Evolutionary conservation across 495 filamentous ascomycete genomes (phyloP), one percentile per base, ranked within the genome.

Genomic region (Aspergillus haitiensis): DNA sequence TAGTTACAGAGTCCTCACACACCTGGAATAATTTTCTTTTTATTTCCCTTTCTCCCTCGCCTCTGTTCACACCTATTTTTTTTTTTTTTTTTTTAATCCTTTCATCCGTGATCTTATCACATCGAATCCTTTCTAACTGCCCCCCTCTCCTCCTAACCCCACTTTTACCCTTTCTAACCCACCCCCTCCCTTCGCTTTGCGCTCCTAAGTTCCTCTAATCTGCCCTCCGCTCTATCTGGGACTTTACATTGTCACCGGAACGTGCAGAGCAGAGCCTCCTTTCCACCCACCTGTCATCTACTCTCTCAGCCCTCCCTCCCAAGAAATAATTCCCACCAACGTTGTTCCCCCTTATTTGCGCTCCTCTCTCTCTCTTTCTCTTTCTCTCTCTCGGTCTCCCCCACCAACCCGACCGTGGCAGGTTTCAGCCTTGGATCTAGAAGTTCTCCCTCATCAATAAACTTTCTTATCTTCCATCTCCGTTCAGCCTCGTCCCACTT

Each of bases 361-460:
- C 3, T 9, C 7, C 42, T 40, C 18, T 18, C 15, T 27, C 31
- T 46, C n/a, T 50, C 15, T 35, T 27, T 18, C 27, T 50, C 45
- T 50, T 15, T 27, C 40, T 45, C 52, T 15, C 36, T 9, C 47
- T 31, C 33, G 15, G n/a, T n/a, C 54, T n/a, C 33, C 52, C 52
- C 33, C 45, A 32, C 31, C 45, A 12, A 37, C 1, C 45, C 11
- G 12, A 6, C 16, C 34, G 13, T 34, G 9, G n/a, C n/a, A 21
- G 18, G 47, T 42, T 42, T 54, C 53, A 32, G 52, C 53, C 59
- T 62, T 45, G 46, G 37, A 13, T 55, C 21, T 27, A 27, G 21
- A 27, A 27, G 21, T 40, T 42, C 32, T 48, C 32, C 27, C 39
- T 42, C 27, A 18, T 47, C 44, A 21, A 27, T 27, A 27, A 27